A percentile compares a stretch with the other conserved stretches of the same genome.
Conservation (phyloP, 768 basidiomycete genomes). For the Mycena crocata region DNA sequence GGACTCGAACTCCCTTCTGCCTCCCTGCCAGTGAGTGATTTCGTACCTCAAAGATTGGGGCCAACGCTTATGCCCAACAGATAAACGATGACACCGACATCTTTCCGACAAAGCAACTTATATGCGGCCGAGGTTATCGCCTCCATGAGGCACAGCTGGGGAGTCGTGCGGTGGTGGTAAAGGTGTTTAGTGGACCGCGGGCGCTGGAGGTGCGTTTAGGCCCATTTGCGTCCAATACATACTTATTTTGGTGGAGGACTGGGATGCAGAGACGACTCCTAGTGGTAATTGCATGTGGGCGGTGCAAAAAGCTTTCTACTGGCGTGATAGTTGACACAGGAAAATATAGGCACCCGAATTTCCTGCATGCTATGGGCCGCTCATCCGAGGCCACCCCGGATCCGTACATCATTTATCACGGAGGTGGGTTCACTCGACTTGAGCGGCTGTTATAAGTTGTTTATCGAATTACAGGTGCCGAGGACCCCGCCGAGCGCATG, state of each 20-base stretch:
- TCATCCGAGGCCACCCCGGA: neutral
- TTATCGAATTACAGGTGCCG: neutral
- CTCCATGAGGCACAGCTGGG: neutral
- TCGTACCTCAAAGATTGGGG: neutral
- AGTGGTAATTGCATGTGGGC: neutral
- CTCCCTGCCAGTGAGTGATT: neutral
- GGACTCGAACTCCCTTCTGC: neutral
- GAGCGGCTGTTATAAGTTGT: neutral
- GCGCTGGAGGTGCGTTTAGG: neutral
- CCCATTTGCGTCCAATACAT: too few species aligned
- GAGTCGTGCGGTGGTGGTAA: neutral
- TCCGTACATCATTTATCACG: neutral
- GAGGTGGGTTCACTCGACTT: neutral
- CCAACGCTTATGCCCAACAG: neutral
- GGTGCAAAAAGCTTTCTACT: neutral
- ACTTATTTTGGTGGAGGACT: too few species aligned
- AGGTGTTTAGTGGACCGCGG: neutral
- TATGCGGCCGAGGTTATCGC: neutral
- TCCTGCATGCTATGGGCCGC: neutral
- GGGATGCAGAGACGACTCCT: neutral
- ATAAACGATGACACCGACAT: neutral
- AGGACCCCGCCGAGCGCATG: neutral
- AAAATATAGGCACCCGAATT: slow-evolving; percentile 1
- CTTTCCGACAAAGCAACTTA: neutral
- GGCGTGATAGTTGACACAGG: too few species aligned